A percentile compares a stretch with the other conserved stretches of the same genome.
Evolutionary conservation across 2,329 filamentous ascomycete species (phyloP).

Genomic region (Myriosclerotinia curreyana): DNA sequence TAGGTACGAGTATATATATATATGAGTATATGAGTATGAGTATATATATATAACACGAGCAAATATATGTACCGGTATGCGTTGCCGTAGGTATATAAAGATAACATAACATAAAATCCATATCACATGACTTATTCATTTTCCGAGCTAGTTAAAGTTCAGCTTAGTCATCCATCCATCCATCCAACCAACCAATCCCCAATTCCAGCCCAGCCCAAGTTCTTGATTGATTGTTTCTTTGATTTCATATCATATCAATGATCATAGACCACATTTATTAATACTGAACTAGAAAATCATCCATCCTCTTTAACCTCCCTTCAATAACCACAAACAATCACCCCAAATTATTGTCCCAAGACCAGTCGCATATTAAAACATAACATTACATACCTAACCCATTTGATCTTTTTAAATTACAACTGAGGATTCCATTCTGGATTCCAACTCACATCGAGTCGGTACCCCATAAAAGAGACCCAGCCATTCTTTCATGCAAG

Average conservation of each 20-base stretch:
- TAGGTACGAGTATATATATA: background rate
- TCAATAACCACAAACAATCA: constrained; percentile 8
- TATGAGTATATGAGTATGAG: too few relatives aligned
- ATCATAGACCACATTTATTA: background rate
- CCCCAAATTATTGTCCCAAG: background rate
- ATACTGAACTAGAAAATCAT: background rate
- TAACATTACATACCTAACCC: too few relatives aligned
- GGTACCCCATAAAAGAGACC: constrained; percentile 21
- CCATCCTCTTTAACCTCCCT: too few relatives aligned
- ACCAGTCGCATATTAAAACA: constrained; percentile 11
- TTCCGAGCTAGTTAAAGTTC: background rate
- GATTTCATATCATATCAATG: constrained; percentile 22
- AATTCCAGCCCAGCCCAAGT: constrained; percentile 8
- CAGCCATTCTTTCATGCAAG: constrained; percentile 35
- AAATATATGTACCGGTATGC: too few relatives aligned
- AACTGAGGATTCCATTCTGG: background rate
- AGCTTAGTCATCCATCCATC: background rate
- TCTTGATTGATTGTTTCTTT: constrained; percentile 22
- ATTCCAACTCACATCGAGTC: constrained; percentile 20
- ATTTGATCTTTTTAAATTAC: background rate
- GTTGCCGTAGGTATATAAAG: too few relatives aligned
- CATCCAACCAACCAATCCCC: too few relatives aligned
- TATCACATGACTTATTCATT: background rate
- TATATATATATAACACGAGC: too few relatives aligned
- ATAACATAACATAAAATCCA: background rate